Conservation (phyloP, 768 basidiomycete species). For the Collybia sordida region DNA sequence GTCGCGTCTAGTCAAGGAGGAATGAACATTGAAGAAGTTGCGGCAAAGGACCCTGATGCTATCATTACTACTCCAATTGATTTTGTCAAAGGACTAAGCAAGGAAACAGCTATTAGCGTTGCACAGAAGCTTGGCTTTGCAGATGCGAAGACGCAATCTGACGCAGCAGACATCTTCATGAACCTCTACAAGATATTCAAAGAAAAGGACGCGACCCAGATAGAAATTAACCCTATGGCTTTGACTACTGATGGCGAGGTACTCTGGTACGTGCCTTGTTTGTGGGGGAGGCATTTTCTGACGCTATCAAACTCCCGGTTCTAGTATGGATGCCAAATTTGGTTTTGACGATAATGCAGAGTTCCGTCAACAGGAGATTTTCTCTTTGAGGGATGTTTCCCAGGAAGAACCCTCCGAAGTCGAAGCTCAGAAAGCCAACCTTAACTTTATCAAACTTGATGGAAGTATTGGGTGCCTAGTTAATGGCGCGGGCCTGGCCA, state of each 20-base stretch:
- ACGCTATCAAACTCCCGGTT: slow-evolving; percentile 6
- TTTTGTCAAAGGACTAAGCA: slow-evolving; percentile 78
- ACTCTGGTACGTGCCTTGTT: slow-evolving; percentile 67
- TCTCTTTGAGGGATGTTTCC: slow-evolving; percentile 83
- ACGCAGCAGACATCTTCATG: slow-evolving; percentile 92
- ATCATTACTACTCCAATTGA: slow-evolving; percentile 95
- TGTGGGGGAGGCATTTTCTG: slow-evolving; percentile 1
- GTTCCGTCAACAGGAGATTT: slow-evolving; percentile 93
- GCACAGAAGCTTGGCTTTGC: slow-evolving; percentile 93
- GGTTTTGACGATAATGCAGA: slow-evolving; percentile 99
- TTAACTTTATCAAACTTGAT: slow-evolving; percentile 99
- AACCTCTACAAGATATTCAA: slow-evolving; percentile 97
- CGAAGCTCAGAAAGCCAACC: slow-evolving; percentile 91
- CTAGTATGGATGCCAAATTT: slow-evolving; percentile 99
- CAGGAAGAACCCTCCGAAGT: slow-evolving; percentile 99
- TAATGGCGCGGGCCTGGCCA: slow-evolving; percentile 97
- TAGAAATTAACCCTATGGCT: slow-evolving; percentile 98
- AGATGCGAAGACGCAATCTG: slow-evolving; percentile 62
- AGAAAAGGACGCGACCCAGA: slow-evolving; percentile 98
- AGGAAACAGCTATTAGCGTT: slow-evolving; percentile 67
- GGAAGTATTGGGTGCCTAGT: slow-evolving; percentile 96
- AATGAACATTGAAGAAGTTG: slow-evolving; percentile 99
- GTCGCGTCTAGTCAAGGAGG: slow-evolving; percentile 95
- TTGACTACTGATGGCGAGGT: slow-evolving; percentile 90
- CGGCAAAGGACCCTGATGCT: slow-evolving; percentile 89